These are phyloP conservation scores for Fusarium devonianum DNA, from an alignment of 2,329 filamentous ascomycete genomes.

Conservation along the genomic window DNA sequence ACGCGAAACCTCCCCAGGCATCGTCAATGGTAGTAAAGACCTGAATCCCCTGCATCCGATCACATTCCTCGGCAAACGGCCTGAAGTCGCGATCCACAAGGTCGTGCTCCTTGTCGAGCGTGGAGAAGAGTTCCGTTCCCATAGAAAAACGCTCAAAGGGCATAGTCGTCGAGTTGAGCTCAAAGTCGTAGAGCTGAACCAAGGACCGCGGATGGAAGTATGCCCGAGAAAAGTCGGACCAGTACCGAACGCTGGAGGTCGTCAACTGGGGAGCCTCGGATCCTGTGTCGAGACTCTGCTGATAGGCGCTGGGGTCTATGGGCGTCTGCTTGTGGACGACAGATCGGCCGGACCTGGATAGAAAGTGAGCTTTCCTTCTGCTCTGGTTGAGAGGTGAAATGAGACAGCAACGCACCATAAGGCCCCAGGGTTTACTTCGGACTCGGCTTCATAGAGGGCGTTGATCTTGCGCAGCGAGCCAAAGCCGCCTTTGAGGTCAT, in stretches of 20 bases:
- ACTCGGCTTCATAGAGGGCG: slow-evolving; percentile 75
- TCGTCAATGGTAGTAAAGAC: slow-evolving; percentile 75
- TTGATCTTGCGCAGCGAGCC: slow-evolving; percentile 88
- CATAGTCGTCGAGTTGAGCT: slow-evolving; percentile 79
- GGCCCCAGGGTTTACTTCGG: slow-evolving; percentile 44
- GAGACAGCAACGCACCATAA: slow-evolving; percentile 45
- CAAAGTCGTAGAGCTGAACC: slow-evolving; percentile 86
- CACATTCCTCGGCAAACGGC: slow-evolving; percentile 90
- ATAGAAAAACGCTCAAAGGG: slow-evolving; percentile 92
- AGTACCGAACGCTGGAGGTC: slow-evolving; percentile 81
- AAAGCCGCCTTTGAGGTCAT: slow-evolving; percentile 94
- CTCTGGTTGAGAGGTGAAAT: background rate
- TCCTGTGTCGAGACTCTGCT: slow-evolving; percentile 79
- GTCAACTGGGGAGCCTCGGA: slow-evolving; percentile 70
- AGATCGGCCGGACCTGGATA: slow-evolving; percentile 67
- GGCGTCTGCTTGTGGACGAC: slow-evolving; percentile 72
- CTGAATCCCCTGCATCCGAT: slow-evolving; percentile 89
- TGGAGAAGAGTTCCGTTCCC: slow-evolving; percentile 77
- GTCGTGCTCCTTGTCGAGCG: slow-evolving; percentile 81
- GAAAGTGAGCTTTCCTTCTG: background rate
- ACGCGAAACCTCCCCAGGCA: slow-evolving; percentile 81
- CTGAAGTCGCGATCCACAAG: slow-evolving; percentile 89
- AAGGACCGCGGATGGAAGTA: slow-evolving; percentile 91
- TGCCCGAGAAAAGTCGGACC: slow-evolving; percentile 94
- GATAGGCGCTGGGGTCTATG: slow-evolving; percentile 78